Evolutionary conservation across 1,284 basidiomycete genomes (phyloP).

Genomic region (Cutaneotrichosporon cavernicola): DNA sequence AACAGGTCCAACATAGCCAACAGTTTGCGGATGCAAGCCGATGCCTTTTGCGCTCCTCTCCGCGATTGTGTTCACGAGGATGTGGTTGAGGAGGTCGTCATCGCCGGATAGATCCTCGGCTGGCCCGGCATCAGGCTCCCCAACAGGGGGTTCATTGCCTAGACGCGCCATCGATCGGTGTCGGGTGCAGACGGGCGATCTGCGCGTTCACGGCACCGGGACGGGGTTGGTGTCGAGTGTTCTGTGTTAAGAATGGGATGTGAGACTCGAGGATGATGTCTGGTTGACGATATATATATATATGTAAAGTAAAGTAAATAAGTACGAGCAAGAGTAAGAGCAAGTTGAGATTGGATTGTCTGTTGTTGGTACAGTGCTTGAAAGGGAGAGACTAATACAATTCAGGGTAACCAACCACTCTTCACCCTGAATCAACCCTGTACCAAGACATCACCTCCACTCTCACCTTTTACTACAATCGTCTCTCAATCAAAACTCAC

Average conservation of each 20-base stretch:
- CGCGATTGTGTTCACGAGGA: conserved; percentile 51
- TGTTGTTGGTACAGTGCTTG: neutral
- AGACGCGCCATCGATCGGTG: neutral
- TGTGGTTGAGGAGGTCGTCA: conserved; percentile 50
- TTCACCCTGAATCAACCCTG: neutral
- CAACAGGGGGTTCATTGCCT: conserved; percentile 11
- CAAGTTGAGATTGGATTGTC: neutral
- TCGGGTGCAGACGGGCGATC: neutral
- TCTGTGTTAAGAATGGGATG: neutral
- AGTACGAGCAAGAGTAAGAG: neutral
- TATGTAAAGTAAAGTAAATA: neutral
- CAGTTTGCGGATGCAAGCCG: conserved; percentile 51
- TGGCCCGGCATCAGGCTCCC: conserved; percentile 25
- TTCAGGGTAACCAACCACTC: neutral
- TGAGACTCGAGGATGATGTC: neutral
- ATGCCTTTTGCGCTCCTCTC: conserved; percentile 37
- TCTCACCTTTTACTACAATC: no score
- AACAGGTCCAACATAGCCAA: conserved; percentile 44
- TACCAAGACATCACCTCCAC: neutral
- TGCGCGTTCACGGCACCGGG: conserved; percentile 1
- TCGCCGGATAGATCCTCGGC: conserved; percentile 51
- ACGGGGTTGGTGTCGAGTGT: neutral
- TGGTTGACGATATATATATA: neutral
- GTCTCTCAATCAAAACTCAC: no score
- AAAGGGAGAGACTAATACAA: neutral